Evolutionary conservation across 805 yeast genomes (phyloP).

Genomic region (Hanseniaspora nectarophila): DNA sequence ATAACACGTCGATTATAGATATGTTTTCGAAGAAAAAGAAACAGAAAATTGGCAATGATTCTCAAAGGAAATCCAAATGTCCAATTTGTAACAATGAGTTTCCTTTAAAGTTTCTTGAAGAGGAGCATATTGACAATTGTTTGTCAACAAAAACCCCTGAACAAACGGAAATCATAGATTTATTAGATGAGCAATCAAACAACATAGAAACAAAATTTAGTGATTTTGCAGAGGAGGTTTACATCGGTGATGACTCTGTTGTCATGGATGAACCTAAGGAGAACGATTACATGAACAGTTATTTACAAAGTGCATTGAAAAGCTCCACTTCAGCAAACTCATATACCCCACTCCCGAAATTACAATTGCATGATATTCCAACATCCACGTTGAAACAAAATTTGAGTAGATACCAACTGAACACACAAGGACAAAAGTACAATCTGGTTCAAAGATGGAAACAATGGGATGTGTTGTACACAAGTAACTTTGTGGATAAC

Average conservation of each 20-base stretch:
- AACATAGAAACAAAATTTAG: neutral
- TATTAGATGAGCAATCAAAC: neutral
- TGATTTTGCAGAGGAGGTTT: neutral
- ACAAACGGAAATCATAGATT: conserved; percentile 7
- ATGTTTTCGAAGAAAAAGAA: conserved; percentile 13
- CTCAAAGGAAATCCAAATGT: conserved; percentile 30
- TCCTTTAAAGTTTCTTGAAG: conserved; percentile 45
- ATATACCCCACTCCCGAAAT: conserved; percentile 21
- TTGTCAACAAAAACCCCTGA: conserved; percentile 21
- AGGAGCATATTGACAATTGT: conserved; percentile 53
- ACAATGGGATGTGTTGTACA: conserved; percentile 66
- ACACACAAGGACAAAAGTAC: conserved; percentile 50
- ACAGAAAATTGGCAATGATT: conserved; percentile 1
- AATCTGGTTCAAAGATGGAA: conserved; percentile 60
- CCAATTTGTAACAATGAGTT: conserved; percentile 53
- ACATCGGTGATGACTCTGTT: neutral
- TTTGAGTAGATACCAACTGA: conserved; percentile 41
- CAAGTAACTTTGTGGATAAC: conserved; percentile 63
- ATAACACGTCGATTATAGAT: conserved; percentile 16
- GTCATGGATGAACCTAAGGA: neutral
- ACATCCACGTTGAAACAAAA: conserved; percentile 47
- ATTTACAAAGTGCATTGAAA: conserved; percentile 13
- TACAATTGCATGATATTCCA: conserved; percentile 26
- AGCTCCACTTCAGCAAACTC: neutral
- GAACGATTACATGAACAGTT: conserved; percentile 4